phyloP scores from a whole-genome alignment of 306 rosid species.

The Pachyrhizus erosus region DNA sequence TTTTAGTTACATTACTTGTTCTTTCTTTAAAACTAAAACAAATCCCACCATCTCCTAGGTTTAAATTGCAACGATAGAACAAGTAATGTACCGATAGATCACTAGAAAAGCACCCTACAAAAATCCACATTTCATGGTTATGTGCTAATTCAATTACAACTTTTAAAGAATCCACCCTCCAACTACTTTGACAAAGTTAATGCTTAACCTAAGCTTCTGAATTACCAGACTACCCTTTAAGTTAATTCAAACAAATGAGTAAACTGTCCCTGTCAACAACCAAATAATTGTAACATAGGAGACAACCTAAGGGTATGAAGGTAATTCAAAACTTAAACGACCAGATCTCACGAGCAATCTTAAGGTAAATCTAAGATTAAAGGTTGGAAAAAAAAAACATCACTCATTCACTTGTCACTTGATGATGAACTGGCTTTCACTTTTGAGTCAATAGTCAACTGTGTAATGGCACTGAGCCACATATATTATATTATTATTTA shows the following conservation, averaged over 20 bases:
- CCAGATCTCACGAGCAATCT: slow-evolving; percentile 34
- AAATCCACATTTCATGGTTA: neutral
- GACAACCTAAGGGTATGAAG: neutral
- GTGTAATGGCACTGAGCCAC: neutral
- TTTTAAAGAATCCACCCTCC: neutral
- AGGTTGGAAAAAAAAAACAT: neutral
- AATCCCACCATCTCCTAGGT: neutral
- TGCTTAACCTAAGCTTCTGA: neutral
- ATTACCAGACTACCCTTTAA: slow-evolving; percentile 16
- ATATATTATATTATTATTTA: slow-evolving; percentile 16
- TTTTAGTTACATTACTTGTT: too few relatives aligned
- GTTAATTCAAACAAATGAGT: neutral
- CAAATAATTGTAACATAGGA: neutral
- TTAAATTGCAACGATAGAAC: neutral
- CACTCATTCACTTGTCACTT: neutral
- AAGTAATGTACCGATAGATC: too few relatives aligned
- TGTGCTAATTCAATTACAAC: neutral
- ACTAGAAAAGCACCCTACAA: neutral
- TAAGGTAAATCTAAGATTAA: slow-evolving; percentile 14
- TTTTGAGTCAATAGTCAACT: slow-evolving; percentile 43
- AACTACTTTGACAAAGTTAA: slow-evolving; percentile 5
- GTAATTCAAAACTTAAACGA: slow-evolving; percentile 1
- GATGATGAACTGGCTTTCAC: slow-evolving; percentile 35
- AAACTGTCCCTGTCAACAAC: neutral
- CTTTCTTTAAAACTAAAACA: neutral